phyloP scores from a whole-genome alignment of 2,329 filamentous ascomycete species.

The Triangularia verruculosa region DNA sequence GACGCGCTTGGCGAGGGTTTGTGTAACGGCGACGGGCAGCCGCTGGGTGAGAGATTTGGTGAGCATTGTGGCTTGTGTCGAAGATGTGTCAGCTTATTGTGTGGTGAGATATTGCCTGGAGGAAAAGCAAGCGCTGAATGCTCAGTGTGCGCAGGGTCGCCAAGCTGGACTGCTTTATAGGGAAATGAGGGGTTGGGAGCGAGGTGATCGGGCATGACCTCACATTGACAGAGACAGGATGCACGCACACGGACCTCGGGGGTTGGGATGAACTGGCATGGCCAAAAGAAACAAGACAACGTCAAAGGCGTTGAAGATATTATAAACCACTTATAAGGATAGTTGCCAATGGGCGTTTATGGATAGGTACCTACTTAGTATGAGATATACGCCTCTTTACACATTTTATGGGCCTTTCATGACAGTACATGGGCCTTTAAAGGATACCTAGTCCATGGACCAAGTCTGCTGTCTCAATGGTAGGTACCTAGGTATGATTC shows the following conservation, averaged over 20 bases:
- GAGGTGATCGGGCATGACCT: not conserved
- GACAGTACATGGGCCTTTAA: too few species aligned
- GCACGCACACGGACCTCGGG: not conserved
- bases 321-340: too few species aligned
- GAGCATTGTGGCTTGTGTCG: not conserved
- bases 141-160: too few species aligned
- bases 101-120: not conserved
- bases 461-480: too few species aligned
- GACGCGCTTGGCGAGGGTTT: not conserved
- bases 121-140: not conserved
- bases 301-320: not conserved
- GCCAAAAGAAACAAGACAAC: too few species aligned
- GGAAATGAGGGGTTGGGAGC: not conserved
- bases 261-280: not conserved
- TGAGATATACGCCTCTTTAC: too few species aligned
- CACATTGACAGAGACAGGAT: not conserved
- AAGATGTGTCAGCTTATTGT: not conserved
- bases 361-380: too few species aligned
- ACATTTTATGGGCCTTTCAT: too few species aligned
- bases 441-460: too few species aligned
- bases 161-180: not conserved
- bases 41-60: not conserved
- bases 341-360: too few species aligned
- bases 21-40: not conserved
- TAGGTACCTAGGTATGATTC: too few species aligned